Base-by-base conservation (phyloP, 345 rosid genomes). In the Lumnitzera littorea region DNA sequence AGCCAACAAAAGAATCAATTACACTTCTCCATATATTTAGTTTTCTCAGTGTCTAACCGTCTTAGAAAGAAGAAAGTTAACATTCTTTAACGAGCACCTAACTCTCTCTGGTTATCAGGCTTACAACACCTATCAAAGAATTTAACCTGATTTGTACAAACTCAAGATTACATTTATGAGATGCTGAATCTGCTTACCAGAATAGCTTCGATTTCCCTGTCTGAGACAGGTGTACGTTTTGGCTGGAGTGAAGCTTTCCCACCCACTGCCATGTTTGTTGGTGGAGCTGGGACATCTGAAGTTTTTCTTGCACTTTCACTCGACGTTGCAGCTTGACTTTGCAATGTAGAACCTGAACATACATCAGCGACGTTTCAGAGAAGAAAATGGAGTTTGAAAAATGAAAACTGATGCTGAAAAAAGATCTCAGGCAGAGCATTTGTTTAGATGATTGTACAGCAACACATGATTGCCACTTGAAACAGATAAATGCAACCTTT, bases 231-330 rank as follows among this genome's bases (percentile, higher is more conserved):
- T 3, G 89, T 88, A 6, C 96, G 91, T 61, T 78, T 79, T 3
- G 96, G 89, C 86, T 88, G 89, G 57, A 88, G 89, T 27, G 96
- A 83, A 74, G 96, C 96, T 70, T 78, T 75, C 52, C 91, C 96
- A 63, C 91, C 91, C 53, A 66, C 79, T 27, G 82, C 85, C 60
- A 64, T 65, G 72, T 85, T 72, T 24, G 60, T 69, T 1, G 85
- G 85, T 17, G 84, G 66, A 36, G 84, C 79, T 27, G 86, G 96
- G 25, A 88, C 84, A 57, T 84, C 95, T 0, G 91, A 82, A 11
- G 74, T 76, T 50, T 70, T 64, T 1, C 56, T 62, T 55, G 31
- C 16, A 10, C 24, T 53, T 51, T 25, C 48, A 20, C 48, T 55
- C 12, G 74, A 0, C 46, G 64, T 63, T 15, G 76, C 53, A 50